Conservation (phyloP, 2,329 filamentous ascomycete species). For the Paraconiothyrium sp. region DNA sequence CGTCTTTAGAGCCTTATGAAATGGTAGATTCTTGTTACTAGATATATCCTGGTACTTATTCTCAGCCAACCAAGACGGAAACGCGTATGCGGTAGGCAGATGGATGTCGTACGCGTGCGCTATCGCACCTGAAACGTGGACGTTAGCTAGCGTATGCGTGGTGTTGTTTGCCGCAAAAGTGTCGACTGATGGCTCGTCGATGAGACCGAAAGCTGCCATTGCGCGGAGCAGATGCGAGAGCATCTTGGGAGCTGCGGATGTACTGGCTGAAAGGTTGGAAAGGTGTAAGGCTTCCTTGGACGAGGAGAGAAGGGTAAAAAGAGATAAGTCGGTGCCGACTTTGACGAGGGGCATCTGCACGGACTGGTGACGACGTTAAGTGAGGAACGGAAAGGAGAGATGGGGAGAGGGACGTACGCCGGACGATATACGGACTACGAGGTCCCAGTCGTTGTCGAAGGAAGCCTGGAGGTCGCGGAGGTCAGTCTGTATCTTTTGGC, state of each 20-base stretch:
- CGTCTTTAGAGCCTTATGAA: conserved; percentile 38
- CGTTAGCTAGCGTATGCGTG: conserved; percentile 39
- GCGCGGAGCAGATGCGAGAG: conserved; percentile 46
- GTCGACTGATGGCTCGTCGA: conserved; percentile 40
- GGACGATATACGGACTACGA: conserved; percentile 27
- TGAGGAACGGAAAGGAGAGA: background rate
- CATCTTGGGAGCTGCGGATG: conserved; percentile 37
- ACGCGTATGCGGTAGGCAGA: conserved; percentile 29
- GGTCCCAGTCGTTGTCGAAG: conserved; percentile 36
- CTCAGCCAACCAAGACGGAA: conserved; percentile 44
- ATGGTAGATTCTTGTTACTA: conserved; percentile 35
- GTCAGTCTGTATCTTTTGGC: conserved; percentile 34
- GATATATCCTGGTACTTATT: conserved; percentile 38
- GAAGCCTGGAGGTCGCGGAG: conserved; percentile 39
- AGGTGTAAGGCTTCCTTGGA: conserved; percentile 22
- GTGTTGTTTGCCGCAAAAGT: conserved; percentile 40
- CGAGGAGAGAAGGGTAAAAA: conserved; percentile 30
- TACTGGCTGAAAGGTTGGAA: conserved; percentile 30
- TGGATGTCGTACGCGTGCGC: conserved; percentile 36
- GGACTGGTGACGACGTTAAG: conserved; percentile 16
- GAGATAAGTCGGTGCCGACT: conserved; percentile 30
- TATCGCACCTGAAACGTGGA: conserved; percentile 37
- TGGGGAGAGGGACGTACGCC: conserved; percentile 20
- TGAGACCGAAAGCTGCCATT: conserved; percentile 42
- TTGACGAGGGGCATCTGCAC: conserved; percentile 35